Evolutionary conservation across 257 asterid species (phyloP).

Genomic region (Solanum piurae): DNA sequence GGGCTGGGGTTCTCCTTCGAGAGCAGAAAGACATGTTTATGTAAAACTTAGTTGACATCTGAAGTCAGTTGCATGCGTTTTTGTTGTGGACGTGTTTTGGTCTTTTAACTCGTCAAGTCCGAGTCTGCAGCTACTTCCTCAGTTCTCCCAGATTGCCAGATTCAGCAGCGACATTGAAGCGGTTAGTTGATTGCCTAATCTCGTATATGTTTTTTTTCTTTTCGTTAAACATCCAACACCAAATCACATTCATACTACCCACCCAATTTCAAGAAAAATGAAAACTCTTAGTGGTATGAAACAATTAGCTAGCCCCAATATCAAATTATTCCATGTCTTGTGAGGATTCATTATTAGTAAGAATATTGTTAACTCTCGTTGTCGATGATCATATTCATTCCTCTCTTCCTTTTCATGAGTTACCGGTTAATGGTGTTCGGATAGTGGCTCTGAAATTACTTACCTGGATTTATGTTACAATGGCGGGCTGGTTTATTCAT

Average conservation of each 20-base stretch:
- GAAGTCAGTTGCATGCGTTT: background rate
- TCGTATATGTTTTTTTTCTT: background rate
- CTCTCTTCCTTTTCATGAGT: background rate
- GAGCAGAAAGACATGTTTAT: background rate
- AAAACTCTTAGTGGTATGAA: background rate
- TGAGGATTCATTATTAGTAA: background rate
- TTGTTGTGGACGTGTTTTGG: background rate
- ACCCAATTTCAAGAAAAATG: background rate
- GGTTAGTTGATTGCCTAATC: background rate
- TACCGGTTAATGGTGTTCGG: background rate
- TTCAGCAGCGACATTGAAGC: background rate
- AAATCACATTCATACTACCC: background rate
- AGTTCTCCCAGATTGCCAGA: background rate
- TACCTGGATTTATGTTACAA: background rate
- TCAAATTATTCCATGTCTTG: background rate
- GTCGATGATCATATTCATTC: background rate
- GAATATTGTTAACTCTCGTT: background rate
- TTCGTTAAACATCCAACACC: background rate
- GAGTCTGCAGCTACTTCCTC: background rate
- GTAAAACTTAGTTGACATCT: background rate
- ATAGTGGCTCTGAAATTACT: too few relatives aligned
- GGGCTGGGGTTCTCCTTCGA: conserved; percentile 6
- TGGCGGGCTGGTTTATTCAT: background rate
- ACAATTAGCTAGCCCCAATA: background rate
- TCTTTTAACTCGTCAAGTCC: background rate